Conservation (phyloP, 768 basidiomycete species). For the Multifurca ochricompacta region DNA sequence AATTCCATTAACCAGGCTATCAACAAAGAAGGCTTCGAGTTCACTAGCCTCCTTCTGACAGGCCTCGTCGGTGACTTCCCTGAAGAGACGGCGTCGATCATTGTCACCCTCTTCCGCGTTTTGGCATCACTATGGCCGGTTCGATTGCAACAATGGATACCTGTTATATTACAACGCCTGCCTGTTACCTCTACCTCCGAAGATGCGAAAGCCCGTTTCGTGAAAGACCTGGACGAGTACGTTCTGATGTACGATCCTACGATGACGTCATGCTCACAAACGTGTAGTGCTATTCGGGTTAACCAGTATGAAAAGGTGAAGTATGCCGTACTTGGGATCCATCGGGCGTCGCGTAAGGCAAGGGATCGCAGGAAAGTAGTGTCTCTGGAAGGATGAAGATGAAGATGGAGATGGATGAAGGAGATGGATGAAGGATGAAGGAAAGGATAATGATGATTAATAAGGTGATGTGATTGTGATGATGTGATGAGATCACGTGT, state of each 20-base stretch:
- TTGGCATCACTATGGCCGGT: conserved; percentile 59
- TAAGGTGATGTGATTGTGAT: no score
- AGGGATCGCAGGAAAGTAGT: conserved; percentile 50
- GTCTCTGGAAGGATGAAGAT: conserved; percentile 29
- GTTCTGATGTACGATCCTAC: conserved; percentile 27
- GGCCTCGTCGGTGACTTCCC: conserved; percentile 86
- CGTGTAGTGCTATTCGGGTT: conserved; percentile 51
- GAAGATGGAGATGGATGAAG: no score
- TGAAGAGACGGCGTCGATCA: conserved; percentile 66
- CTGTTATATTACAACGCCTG: conserved; percentile 61
- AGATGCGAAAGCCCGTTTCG: conserved; percentile 61
- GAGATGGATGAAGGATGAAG: no score
- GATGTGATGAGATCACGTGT: no score
- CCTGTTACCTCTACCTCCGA: conserved; percentile 52
- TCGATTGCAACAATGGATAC: conserved; percentile 67
- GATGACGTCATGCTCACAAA: conserved; percentile 13
- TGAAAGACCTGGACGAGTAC: conserved; percentile 68
- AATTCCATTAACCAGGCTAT: conserved; percentile 52
- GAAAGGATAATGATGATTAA: no score
- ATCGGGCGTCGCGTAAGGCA: conserved; percentile 66
- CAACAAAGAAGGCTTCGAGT: conserved; percentile 62
- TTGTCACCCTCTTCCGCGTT: conserved; percentile 72
- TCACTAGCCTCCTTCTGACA: conserved; percentile 59
- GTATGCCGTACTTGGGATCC: conserved; percentile 61
- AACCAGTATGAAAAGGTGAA: conserved; percentile 76